Conservation (phyloP, 2,329 filamentous ascomycete species). For the Bipolaris zeicola region DNA sequence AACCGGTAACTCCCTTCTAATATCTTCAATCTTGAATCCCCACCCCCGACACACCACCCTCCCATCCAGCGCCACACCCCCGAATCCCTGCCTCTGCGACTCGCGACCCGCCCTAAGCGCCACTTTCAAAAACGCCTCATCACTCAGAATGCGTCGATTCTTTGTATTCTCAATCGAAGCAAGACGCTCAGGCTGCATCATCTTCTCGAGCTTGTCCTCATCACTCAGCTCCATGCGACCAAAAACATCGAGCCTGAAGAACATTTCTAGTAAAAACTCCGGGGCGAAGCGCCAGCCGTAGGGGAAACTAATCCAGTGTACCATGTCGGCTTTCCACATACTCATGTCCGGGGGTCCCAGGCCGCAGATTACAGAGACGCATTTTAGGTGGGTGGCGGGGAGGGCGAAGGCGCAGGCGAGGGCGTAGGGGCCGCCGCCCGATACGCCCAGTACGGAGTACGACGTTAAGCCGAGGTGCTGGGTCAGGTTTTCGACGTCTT, state of each 20-base stretch:
- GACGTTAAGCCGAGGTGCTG: constrained; percentile 24
- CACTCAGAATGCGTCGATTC: constrained; percentile 30
- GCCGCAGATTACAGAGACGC: constrained; percentile 36
- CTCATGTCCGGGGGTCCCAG: constrained; percentile 47
- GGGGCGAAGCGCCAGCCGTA: constrained; percentile 37
- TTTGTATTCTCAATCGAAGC: constrained; percentile 18
- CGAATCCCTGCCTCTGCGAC: constrained; percentile 40
- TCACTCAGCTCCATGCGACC: constrained; percentile 43
- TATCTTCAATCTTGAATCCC: constrained; percentile 47
- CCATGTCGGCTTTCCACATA: constrained; percentile 33
- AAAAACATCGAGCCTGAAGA: constrained; percentile 24
- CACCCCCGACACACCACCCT: constrained; percentile 32
- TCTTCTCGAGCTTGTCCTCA: constrained; percentile 27
- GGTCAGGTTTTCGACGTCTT: constrained; percentile 32
- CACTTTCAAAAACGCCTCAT: constrained; percentile 29
- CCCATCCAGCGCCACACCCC: constrained; percentile 39
- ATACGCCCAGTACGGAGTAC: constrained; percentile 39
- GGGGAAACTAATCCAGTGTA: constrained; percentile 38
- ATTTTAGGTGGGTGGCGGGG: constrained; percentile 28
- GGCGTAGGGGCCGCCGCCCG: constrained; percentile 42
- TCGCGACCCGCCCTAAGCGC: constrained; percentile 28
- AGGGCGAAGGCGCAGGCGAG: constrained; percentile 37
- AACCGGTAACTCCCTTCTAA: constrained; percentile 43
- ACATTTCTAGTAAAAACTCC: constrained; percentile 28
- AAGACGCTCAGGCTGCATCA: neutral